Percentiles rank a stretch among this genome's conserved stretches.
Conservation (phyloP, 176 grass and related monocot species). For the Avena sativa region DNA sequence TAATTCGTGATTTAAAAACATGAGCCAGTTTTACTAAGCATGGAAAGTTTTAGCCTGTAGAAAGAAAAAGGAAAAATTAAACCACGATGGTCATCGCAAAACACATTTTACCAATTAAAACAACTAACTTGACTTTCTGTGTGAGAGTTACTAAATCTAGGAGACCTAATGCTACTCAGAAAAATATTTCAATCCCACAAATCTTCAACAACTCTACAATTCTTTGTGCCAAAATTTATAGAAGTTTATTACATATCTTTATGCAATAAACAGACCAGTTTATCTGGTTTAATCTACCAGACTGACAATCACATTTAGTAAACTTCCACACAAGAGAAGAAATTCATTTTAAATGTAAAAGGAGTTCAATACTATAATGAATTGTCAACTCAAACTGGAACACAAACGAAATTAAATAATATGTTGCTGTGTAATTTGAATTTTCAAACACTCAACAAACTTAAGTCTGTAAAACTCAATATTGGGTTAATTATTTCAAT, state of each 20-base stretch:
- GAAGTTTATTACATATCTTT: constrained; percentile 17
- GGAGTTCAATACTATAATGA: constrained; percentile 1
- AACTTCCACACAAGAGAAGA: not conserved
- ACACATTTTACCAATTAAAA: not conserved
- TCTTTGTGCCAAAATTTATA: not conserved
- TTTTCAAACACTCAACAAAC: constrained; percentile 30
- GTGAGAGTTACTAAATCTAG: not conserved
- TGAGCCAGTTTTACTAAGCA: constrained; percentile 5
- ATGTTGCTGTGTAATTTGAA: not conserved
- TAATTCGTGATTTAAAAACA: constrained; percentile 41
- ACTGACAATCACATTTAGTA: constrained; percentile 12
- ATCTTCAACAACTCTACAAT: not conserved
- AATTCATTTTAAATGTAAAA: constrained; percentile 11
- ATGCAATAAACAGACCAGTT: not conserved
- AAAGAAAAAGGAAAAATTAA: constrained; percentile 19
- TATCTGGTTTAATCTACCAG: constrained; percentile 18
- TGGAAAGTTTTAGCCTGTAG: constrained; percentile 8
- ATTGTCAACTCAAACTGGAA: constrained; percentile 25
- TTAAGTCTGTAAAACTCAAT: constrained; percentile 9
- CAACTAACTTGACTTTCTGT: not conserved
- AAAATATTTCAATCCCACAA: constrained; percentile 24
- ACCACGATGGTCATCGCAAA: not conserved
- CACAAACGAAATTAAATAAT: constrained; percentile 22
- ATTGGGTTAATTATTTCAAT: constrained; percentile 11
- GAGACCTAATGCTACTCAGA: constrained; percentile 7